Base-by-base conservation (phyloP, 768 basidiomycete species). In the Candolleomyces aberdarensis region DNA sequence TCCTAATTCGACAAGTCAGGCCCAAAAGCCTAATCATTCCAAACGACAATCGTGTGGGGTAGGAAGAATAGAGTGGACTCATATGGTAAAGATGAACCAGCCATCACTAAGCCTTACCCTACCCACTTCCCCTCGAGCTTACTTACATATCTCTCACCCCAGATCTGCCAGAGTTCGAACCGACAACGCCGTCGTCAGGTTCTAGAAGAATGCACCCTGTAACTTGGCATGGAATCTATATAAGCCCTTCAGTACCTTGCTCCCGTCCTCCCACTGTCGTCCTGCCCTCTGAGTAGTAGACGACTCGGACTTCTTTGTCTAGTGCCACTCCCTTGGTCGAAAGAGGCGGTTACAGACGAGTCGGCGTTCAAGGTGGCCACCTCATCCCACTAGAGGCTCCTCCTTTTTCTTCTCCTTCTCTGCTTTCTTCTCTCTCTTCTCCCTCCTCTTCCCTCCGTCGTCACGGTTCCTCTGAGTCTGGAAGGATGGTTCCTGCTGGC, bases 41-140 rank as follows among this genome's bases (percentile, higher is more conserved):
- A 11, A n/a, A 43, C 41, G 41, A 43, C 41, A 43, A 43, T 43
- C 41, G n/a, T 43, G 41, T 13, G n/a, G n/a, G 41, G 41, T 26
- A 26, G 26, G 26, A 3, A 26, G 26, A 26, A 26, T 26, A 26
- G 26, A 26, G 26, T 26, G 26, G 20, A 55, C 32, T 11, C 22
- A 31, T 55, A 31, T 55, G 53, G 53, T 55, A 55, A 39, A 36
- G 26, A 11, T 40, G 53, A 41, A 55, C 53, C 53, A 55, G 39
- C 53, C 53, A 55, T 36, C 53, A 52, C 22, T 32, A 22, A 22
- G n/a, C n/a, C 48, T 22, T 22, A 19, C 51, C 26, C 31, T 32
- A 22, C 53, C 14, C 32, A 15, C 39, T 22, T 31, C 51, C 26
- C 32, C 31, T 55, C 17, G 15, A 55, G 17, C n/a, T 20, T 55